phyloP scores from a whole-genome alignment of 1,284 basidiomycete species.

The Trametes hirsuta region DNA sequence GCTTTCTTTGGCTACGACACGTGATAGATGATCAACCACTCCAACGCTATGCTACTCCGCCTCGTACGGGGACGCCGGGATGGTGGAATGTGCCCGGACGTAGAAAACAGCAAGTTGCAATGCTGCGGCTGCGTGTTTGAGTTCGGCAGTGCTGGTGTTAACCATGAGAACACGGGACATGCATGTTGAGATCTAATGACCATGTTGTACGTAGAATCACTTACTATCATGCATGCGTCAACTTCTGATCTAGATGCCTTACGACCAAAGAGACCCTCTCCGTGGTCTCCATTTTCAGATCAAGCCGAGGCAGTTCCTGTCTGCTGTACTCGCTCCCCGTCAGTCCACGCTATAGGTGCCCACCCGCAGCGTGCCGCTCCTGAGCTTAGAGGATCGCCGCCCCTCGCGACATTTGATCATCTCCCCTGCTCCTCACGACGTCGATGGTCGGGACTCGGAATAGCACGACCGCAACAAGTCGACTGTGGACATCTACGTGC shows the following conservation, averaged over 20 bases:
- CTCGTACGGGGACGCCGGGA: slow-evolving; percentile 10
- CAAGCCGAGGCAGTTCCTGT: slow-evolving; percentile 19
- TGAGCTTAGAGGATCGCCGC: slow-evolving; percentile 32
- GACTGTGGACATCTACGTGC: slow-evolving; percentile 11
- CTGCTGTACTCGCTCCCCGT: slow-evolving; percentile 14
- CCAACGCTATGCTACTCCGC: slow-evolving; percentile 20
- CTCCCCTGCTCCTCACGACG: slow-evolving; percentile 22
- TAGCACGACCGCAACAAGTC: slow-evolving; percentile 12
- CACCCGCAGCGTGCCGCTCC: slow-evolving; percentile 22
- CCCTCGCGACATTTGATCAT: slow-evolving; percentile 44
- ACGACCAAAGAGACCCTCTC: slow-evolving; percentile 15
- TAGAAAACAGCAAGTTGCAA: slow-evolving; percentile 1
- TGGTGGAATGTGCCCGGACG: slow-evolving; percentile 8
- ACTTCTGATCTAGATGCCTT: slow-evolving; percentile 23
- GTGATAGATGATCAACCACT: slow-evolving; percentile 25
- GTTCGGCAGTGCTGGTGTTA: slow-evolving; percentile 21
- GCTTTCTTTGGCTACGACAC: slow-evolving; percentile 23
- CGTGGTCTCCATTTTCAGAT: slow-evolving; percentile 20
- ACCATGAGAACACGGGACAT: slow-evolving; percentile 20
- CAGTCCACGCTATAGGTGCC: slow-evolving; percentile 12
- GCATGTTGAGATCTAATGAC: slow-evolving; percentile 11
- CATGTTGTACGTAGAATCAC: slow-evolving; percentile 23
- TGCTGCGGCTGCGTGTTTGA: slow-evolving; percentile 8
- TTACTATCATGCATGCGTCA: slow-evolving; percentile 18
- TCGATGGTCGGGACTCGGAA: slow-evolving; percentile 13